phyloP scores from a whole-genome alignment of 1,284 basidiomycete genomes.

The Marasmius sp. region DNA sequence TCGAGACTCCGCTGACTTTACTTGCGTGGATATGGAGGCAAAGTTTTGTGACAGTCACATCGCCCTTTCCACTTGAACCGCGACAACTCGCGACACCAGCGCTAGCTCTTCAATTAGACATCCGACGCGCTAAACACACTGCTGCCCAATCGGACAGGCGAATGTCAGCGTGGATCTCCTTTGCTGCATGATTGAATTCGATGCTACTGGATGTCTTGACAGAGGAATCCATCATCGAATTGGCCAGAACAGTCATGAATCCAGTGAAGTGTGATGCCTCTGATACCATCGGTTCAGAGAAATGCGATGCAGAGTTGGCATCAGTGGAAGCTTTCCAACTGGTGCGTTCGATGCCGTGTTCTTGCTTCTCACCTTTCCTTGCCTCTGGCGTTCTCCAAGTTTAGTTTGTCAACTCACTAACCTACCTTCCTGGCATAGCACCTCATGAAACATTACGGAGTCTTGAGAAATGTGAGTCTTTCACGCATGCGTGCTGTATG shows the following conservation, averaged over 20 bases:
- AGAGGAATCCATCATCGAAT: not conserved
- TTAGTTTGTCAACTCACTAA: not conserved
- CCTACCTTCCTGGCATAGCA: not conserved
- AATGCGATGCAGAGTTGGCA: not conserved
- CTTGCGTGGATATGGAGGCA: too few relatives aligned
- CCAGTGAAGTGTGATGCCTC: not conserved
- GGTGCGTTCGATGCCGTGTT: not conserved
- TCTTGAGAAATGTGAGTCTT: not conserved
- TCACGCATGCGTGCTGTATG: not conserved
- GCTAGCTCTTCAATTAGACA: not conserved
- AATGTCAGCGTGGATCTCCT: not conserved
- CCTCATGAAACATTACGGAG: not conserved
- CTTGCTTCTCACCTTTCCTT: not conserved
- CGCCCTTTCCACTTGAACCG: not conserved
- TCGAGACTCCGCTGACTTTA: too few relatives aligned
- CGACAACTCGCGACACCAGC: not conserved
- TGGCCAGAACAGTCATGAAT: not conserved
- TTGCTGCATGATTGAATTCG: not conserved
- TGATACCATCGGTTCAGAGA: not conserved
- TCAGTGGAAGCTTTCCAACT: not conserved
- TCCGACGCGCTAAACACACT: constrained; percentile 4
- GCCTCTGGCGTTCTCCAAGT: not conserved
- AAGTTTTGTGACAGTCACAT: not conserved
- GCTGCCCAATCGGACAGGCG: not conserved
- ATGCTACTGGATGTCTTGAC: not conserved